Evolutionary conservation across 192 early-diverging fungal genomes (phyloP).

Genomic region (Backusella luteola): DNA sequence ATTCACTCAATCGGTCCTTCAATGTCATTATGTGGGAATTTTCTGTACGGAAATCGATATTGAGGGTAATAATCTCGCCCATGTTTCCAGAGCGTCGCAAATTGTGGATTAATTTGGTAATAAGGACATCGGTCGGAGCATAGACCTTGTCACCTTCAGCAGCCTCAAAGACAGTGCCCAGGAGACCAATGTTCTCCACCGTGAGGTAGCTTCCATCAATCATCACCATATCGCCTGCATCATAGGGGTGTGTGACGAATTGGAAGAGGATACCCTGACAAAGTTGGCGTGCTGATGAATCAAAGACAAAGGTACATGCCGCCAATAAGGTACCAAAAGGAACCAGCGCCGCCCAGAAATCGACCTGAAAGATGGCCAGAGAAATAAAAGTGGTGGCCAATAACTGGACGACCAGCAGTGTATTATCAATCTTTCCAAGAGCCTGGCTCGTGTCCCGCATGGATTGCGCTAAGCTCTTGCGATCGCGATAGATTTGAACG

Average conservation of each 20-base stretch:
- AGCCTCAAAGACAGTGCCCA: constrained; percentile 78
- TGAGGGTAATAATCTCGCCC: constrained; percentile 54
- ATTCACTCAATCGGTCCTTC: constrained; percentile 59
- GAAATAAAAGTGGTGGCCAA: constrained; percentile 58
- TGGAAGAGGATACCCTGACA: constrained; percentile 85
- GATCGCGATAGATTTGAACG: constrained; percentile 83
- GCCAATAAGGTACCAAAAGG: constrained; percentile 46
- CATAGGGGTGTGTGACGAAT: constrained; percentile 76
- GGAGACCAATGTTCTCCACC: constrained; percentile 77
- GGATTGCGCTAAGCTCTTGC: constrained; percentile 63
- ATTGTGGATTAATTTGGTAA: constrained; percentile 70
- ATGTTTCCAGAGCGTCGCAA: constrained; percentile 65
- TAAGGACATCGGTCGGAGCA: constrained; percentile 67
- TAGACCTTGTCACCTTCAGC: constrained; percentile 79
- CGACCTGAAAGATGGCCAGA: constrained; percentile 41
- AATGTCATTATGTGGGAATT: constrained; percentile 58
- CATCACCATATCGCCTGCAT: constrained; percentile 75
- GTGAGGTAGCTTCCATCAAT: constrained; percentile 65
- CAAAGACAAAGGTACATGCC: constrained; percentile 82
- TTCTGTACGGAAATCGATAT: constrained; percentile 71
- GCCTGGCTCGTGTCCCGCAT: constrained; percentile 81
- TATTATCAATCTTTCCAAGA: constrained; percentile 74
- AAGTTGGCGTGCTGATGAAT: constrained; percentile 67
- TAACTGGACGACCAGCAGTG: constrained; percentile 52
- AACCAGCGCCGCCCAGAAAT: constrained; percentile 27